These are phyloP conservation scores for Massarina eburnea DNA, from an alignment of 2,329 filamentous ascomycete genomes.

Conservation along the genomic window DNA sequence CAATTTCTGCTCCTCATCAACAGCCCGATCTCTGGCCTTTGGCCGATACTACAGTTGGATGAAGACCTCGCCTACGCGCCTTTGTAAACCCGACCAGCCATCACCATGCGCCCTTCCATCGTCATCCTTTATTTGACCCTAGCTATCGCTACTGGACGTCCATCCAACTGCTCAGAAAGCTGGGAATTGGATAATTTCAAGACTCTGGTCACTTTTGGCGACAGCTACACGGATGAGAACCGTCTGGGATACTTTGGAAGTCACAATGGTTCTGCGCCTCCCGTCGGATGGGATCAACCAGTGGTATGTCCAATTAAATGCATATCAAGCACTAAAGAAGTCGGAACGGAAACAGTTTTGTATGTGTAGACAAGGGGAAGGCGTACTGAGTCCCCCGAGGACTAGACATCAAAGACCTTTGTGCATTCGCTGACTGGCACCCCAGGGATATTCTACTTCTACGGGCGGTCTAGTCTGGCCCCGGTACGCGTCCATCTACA, in stretches of 20 bases:
- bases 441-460: conserved; percentile 54
- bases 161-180: conserved; percentile 20
- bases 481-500: conserved; percentile 64
- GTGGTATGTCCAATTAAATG: conserved; percentile 41
- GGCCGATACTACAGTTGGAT: not conserved
- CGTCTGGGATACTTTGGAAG: conserved; percentile 64
- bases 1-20: not conserved
- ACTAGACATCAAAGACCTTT: not conserved
- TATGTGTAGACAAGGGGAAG: too few species aligned
- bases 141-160: conserved; percentile 17
- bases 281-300: conserved; percentile 59
- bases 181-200: conserved; percentile 56
- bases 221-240: conserved; percentile 76
- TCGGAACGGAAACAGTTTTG: too few species aligned
- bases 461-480: conserved; percentile 70
- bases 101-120: conserved; percentile 21
- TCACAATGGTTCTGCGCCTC: conserved; percentile 61
- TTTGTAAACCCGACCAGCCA: not conserved
- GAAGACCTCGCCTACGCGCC: not conserved
- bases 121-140: conserved; percentile 25
- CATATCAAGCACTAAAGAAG: too few species aligned
- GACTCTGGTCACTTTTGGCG: conserved; percentile 70
- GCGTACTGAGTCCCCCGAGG: too few species aligned
- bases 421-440: conserved; percentile 3
- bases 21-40: not conserved